phyloP scores from a whole-genome alignment of 331 rosid species.

The Arachis monticola region DNA sequence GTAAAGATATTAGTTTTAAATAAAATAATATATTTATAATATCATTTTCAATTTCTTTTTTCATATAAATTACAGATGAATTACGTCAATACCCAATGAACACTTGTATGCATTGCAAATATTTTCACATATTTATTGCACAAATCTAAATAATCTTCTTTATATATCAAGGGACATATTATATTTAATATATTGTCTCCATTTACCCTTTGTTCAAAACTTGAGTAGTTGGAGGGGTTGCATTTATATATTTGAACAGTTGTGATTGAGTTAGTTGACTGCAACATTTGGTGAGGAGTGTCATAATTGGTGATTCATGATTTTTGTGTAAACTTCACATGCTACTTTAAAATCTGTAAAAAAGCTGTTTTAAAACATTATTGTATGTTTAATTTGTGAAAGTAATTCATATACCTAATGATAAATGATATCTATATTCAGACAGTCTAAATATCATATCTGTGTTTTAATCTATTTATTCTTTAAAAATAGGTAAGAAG shows the following conservation, averaged over 20 bases:
- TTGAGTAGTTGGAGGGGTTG: slow-evolving; percentile 18
- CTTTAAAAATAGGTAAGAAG: slow-evolving; percentile 76
- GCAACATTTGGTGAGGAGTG: slow-evolving; percentile 23
- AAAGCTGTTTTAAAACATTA: slow-evolving; percentile 8
- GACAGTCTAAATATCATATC: slow-evolving; percentile 26
- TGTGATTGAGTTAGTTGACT: slow-evolving; percentile 25
- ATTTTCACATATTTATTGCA: background rate
- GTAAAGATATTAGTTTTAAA: background rate
- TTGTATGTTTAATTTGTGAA: slow-evolving; percentile 29
- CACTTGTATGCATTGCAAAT: background rate
- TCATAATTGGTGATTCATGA: slow-evolving; percentile 19
- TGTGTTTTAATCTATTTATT: slow-evolving; percentile 32
- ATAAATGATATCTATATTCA: slow-evolving; percentile 18
- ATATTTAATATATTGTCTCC: background rate
- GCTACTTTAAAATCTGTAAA: slow-evolving; percentile 18
- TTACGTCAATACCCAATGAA: background rate
- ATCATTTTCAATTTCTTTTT: slow-evolving; percentile 4
- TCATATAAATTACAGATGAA: background rate
- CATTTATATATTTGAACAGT: background rate
- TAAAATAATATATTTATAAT: background rate
- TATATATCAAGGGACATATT: background rate
- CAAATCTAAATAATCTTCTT: background rate
- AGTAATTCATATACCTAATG: slow-evolving; percentile 20
- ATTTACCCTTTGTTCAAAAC: slow-evolving; percentile 19
- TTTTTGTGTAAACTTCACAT: slow-evolving; percentile 19